Evolutionary conservation across 805 yeast genomes (phyloP).

Genomic region (Zygosaccharomyces kombuchaensis): DNA sequence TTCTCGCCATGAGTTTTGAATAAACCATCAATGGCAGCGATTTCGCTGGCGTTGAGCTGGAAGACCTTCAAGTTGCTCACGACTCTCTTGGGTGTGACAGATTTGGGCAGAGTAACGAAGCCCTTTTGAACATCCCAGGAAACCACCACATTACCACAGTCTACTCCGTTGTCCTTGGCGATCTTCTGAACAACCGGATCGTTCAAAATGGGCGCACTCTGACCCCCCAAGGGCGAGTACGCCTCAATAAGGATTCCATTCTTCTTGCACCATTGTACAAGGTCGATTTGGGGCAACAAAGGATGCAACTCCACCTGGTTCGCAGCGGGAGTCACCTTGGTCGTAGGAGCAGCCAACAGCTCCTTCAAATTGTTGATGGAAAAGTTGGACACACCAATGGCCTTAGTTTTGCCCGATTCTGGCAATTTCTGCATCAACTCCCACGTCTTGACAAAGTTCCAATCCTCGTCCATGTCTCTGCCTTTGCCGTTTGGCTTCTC

Average conservation of each 20-base stretch:
- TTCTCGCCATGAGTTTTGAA: constrained; percentile 30
- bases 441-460: constrained; percentile 55
- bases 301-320: constrained; percentile 81
- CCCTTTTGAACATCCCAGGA: constrained; percentile 60
- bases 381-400: constrained; percentile 78
- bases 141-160: constrained; percentile 49
- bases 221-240: constrained; percentile 72
- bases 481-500: constrained; percentile 35
- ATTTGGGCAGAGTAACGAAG: constrained; percentile 50
- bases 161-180: constrained; percentile 39
- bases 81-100: constrained; percentile 43
- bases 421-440: constrained; percentile 57
- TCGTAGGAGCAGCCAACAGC: constrained; percentile 46
- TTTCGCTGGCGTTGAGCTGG: constrained; percentile 37
- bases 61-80: constrained; percentile 34
- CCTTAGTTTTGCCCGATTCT: constrained; percentile 47
- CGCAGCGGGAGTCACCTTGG: constrained; percentile 57
- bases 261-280: constrained; percentile 47
- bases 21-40: constrained; percentile 28
- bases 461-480: constrained; percentile 38
- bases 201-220: constrained; percentile 47
- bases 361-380: constrained; percentile 48
- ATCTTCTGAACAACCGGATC: constrained; percentile 42
- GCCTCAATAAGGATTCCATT: constrained; percentile 63
- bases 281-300: constrained; percentile 57